These are phyloP conservation scores for Metarhizium robertsii DNA, from an alignment of 2,329 filamentous ascomycete genomes.

Conservation along the genomic window DNA sequence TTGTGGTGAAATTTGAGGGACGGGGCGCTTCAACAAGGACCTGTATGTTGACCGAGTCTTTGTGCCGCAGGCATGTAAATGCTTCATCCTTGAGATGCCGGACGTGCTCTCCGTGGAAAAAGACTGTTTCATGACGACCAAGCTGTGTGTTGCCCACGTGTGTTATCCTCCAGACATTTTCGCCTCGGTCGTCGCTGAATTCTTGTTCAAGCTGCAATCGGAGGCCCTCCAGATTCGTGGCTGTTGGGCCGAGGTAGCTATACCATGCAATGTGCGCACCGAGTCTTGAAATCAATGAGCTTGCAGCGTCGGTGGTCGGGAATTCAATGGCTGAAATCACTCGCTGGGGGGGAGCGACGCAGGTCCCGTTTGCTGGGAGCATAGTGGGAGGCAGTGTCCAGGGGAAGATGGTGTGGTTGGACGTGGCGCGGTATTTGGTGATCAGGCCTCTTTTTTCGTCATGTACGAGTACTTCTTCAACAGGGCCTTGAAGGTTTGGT, in stretches of 20 bases:
- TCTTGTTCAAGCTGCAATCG: conserved; percentile 61
- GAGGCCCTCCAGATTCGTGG: conserved; percentile 45
- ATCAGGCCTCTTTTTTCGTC: conserved; percentile 33
- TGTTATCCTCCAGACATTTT: conserved; percentile 59
- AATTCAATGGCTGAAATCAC: conserved; percentile 62
- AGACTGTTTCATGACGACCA: conserved; percentile 80
- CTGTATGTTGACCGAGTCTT: conserved; percentile 63
- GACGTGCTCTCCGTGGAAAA: conserved; percentile 66
- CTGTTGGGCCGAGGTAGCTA: conserved; percentile 30
- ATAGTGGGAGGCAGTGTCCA: conserved; percentile 79
- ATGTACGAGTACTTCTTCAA: conserved; percentile 29
- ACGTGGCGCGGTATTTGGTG: conserved; percentile 39
- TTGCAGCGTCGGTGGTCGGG: conserved; percentile 33
- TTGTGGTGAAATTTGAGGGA: conserved; percentile 16
- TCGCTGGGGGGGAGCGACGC: conserved; percentile 59
- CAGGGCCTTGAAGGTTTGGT: conserved; percentile 49
- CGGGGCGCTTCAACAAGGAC: conserved; percentile 33
- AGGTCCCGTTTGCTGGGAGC: conserved; percentile 69
- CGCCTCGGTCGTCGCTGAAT: conserved; percentile 28
- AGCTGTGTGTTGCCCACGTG: conserved; percentile 73
- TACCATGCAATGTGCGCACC: conserved; percentile 25
- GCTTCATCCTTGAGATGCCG: conserved; percentile 72
- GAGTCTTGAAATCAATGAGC: conserved; percentile 22
- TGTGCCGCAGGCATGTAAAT: conserved; percentile 70
- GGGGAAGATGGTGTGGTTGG: conserved; percentile 80